Conservation (phyloP, 1,284 basidiomycete genomes). For the Vanrija sp. region DNA sequence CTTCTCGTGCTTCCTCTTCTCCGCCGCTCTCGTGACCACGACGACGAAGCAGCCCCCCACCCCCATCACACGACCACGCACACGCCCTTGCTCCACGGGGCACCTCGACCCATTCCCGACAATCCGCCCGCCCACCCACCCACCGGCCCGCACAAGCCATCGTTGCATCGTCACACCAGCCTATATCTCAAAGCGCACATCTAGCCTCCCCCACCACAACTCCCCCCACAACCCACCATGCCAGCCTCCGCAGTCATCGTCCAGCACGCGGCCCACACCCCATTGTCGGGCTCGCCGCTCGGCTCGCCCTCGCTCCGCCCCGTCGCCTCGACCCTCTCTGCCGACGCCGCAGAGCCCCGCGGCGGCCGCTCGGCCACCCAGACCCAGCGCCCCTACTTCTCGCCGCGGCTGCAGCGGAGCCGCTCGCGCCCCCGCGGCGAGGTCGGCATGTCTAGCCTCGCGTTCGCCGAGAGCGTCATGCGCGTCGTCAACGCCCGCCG, state of each 20-base stretch:
- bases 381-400: conserved; percentile 7
- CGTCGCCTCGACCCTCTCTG: background rate
- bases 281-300: background rate
- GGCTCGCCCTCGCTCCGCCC: conserved; percentile 1
- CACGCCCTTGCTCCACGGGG: background rate
- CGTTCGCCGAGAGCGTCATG: conserved; percentile 6
- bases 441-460: conserved; percentile 8
- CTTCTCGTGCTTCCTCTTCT: too few species aligned
- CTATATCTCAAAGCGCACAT: background rate
- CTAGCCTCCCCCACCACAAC: background rate
- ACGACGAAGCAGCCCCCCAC: too few species aligned
- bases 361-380: conserved; percentile 1
- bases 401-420: conserved; percentile 14
- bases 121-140: background rate
- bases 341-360: background rate
- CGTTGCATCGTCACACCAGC: background rate
- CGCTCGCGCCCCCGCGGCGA: conserved; percentile 13
- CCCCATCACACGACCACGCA: background rate
- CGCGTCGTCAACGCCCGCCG: conserved; percentile 5
- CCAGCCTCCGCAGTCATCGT: background rate
- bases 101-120: background rate
- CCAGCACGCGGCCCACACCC: background rate
- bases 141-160: background rate
- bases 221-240: background rate
- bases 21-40: too few species aligned